phyloP scores from a whole-genome alignment of 139 green algal genomes.

The Prasinococcaceae sp. region DNA sequence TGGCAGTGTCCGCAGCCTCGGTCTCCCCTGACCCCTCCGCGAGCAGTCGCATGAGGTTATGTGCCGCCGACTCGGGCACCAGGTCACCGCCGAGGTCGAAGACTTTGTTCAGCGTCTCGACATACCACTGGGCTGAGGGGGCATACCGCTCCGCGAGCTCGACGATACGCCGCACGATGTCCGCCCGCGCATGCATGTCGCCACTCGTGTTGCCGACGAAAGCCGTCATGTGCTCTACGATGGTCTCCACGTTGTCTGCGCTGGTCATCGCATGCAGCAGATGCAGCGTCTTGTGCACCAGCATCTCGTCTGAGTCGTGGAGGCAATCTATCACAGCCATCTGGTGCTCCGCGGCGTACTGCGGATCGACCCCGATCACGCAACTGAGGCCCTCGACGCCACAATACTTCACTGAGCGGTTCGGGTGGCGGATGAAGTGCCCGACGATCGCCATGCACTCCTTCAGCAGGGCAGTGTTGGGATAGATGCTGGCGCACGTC shows the following conservation, averaged over 20 bases:
- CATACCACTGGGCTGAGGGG: slow-evolving; percentile 67
- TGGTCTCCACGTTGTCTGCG: slow-evolving; percentile 80
- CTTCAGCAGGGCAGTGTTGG: slow-evolving; percentile 60
- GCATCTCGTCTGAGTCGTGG: slow-evolving; percentile 72
- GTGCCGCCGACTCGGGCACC: slow-evolving; percentile 43
- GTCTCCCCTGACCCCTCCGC: slow-evolving; percentile 48
- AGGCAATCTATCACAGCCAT: slow-evolving; percentile 93
- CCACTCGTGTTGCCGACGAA: slow-evolving; percentile 45
- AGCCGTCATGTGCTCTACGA: slow-evolving; percentile 79
- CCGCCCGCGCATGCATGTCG: slow-evolving; percentile 20
- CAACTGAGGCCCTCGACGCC: slow-evolving; percentile 68
- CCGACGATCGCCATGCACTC: slow-evolving; percentile 18
- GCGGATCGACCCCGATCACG: slow-evolving; percentile 56
- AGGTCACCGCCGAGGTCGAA: slow-evolving; percentile 71
- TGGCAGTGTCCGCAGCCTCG: slow-evolving; percentile 12
- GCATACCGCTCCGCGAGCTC: slow-evolving; percentile 81
- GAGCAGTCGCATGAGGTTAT: slow-evolving; percentile 74
- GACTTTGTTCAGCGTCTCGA: slow-evolving; percentile 62
- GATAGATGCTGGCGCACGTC: slow-evolving; percentile 78
- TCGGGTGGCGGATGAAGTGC: background rate
- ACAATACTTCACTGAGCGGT: slow-evolving; percentile 47
- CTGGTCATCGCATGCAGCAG: slow-evolving; percentile 92
- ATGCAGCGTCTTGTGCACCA: slow-evolving; percentile 88
- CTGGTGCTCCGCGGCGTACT: slow-evolving; percentile 65
- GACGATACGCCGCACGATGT: slow-evolving; percentile 40